Evolutionary conservation across 352 stramenopile species (phyloP).

Genomic region (Phytophthora multivora): DNA sequence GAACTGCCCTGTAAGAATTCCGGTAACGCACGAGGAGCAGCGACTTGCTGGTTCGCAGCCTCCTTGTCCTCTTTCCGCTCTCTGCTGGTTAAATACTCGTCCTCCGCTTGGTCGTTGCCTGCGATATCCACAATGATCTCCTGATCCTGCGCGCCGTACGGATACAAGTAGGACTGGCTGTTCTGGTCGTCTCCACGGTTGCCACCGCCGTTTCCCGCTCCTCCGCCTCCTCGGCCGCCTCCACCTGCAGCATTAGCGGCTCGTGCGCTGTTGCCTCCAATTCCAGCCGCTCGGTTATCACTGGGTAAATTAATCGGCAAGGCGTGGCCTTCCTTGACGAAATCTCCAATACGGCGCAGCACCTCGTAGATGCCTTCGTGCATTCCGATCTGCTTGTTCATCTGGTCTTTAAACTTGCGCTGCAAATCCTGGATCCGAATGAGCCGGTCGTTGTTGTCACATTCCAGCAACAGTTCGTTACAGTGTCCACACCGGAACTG

Average conservation of each 20-base stretch:
- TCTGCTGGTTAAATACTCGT: conserved; percentile 81
- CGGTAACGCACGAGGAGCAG: conserved; percentile 67
- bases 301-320: conserved; percentile 85
- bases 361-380: conserved; percentile 89
- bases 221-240: conserved; percentile 45
- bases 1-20: conserved; percentile 85
- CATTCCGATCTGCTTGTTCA: conserved; percentile 86
- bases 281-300: conserved; percentile 80
- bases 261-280: conserved; percentile 73
- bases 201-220: conserved; percentile 35
- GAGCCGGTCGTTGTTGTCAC: conserved; percentile 87
- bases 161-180: conserved; percentile 84
- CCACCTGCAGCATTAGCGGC: conserved; percentile 34
- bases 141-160: conserved; percentile 76
- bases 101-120: conserved; percentile 69
- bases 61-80: conserved; percentile 81
- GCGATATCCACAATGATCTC: conserved; percentile 90
- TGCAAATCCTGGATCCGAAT: conserved; percentile 76
- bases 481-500: conserved; percentile 88
- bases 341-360: conserved; percentile 78
- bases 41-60: conserved; percentile 49
- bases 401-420: conserved; percentile 89
- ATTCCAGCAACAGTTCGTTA: conserved; percentile 85
- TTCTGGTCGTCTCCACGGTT: conserved; percentile 61
- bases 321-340: conserved; percentile 73